A percentile compares a stretch with the other conserved stretches of the same genome.
Conservation (phyloP, 2,329 filamentous ascomycete species). For the Chaetomium sp. region DNA sequence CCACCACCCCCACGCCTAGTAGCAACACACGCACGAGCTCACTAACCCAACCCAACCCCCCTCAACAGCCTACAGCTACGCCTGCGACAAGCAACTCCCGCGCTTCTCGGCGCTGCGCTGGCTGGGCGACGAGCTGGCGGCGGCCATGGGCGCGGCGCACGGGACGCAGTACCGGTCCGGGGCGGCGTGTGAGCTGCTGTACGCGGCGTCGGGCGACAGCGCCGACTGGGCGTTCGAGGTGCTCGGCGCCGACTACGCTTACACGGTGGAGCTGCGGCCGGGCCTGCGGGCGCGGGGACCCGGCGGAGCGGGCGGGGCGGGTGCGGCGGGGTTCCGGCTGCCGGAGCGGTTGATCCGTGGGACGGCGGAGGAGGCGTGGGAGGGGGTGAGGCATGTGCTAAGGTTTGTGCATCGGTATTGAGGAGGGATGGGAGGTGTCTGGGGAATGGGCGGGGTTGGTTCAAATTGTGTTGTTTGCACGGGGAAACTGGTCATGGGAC, state of each 20-base stretch:
- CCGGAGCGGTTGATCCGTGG: conserved; percentile 15
- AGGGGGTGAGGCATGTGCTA: conserved; percentile 11
- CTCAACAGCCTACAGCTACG: conserved; percentile 58
- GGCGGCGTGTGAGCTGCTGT: conserved; percentile 29
- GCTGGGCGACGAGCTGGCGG: conserved; percentile 42
- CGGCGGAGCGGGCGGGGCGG: background rate
- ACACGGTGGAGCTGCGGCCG: conserved; percentile 31
- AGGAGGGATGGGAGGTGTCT: background rate
- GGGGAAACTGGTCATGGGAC: background rate
- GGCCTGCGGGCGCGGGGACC: background rate
- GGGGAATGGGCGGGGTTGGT: background rate
- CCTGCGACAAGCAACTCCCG: conserved; percentile 50
- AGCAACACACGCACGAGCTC: background rate
- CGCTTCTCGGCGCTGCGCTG: conserved; percentile 43
- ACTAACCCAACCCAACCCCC: background rate
- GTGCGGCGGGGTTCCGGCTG: conserved; percentile 11
- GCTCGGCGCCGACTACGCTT: conserved; percentile 29
- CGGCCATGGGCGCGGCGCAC: conserved; percentile 54
- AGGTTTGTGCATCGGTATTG: conserved; percentile 15
- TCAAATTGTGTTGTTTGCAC: background rate
- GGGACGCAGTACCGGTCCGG: conserved; percentile 46
- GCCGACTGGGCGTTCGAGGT: conserved; percentile 46
- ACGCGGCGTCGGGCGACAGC: conserved; percentile 34
- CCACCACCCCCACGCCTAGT: too few relatives aligned
- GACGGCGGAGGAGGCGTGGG: conserved; percentile 21